phyloP scores from a whole-genome alignment of 768 basidiomycete species.

The Trametes gibbosa region DNA sequence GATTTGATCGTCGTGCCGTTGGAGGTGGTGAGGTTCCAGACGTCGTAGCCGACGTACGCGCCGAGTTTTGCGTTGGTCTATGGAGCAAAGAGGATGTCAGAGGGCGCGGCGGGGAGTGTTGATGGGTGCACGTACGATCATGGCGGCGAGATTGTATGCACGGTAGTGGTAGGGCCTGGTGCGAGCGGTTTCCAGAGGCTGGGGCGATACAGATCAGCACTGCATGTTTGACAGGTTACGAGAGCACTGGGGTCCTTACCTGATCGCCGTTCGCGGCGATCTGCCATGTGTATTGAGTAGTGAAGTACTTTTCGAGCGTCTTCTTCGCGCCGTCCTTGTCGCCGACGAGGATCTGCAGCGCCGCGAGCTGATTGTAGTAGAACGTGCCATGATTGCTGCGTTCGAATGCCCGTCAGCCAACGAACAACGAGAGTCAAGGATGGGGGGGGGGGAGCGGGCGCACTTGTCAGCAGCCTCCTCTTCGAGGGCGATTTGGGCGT shows the following conservation, averaged over 20 bases:
- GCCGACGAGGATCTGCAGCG: slow-evolving; percentile 52
- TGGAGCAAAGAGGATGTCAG: not conserved
- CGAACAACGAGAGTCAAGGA: too few species aligned
- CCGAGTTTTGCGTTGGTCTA: slow-evolving; percentile 59
- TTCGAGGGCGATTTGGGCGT: slow-evolving; percentile 43
- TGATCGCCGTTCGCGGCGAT: slow-evolving; percentile 59
- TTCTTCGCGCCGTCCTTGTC: slow-evolving; percentile 48
- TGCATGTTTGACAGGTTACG: not conserved
- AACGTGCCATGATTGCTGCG: slow-evolving; percentile 65
- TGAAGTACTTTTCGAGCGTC: slow-evolving; percentile 50
- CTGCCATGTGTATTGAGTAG: slow-evolving; percentile 46
- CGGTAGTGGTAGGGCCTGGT: slow-evolving; percentile 68
- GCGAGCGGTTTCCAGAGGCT: slow-evolving; percentile 61
- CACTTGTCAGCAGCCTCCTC: slow-evolving; percentile 51
- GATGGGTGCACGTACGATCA: slow-evolving; percentile 46
- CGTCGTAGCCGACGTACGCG: slow-evolving; percentile 42
- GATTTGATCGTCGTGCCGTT: slow-evolving; percentile 55
- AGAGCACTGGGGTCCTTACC: slow-evolving; percentile 25
- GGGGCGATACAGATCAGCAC: not conserved
- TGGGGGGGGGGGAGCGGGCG: too few species aligned
- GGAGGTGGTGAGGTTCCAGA: slow-evolving; percentile 49
- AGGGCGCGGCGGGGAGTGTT: not conserved
- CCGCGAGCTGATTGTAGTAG: slow-evolving; percentile 58
- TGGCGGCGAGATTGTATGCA: slow-evolving; percentile 64
- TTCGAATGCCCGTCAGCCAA: not conserved